These are phyloP conservation scores for Theobroma grandiflorum DNA, from an alignment of 441 rosid genomes.

Conservation along the genomic window DNA sequence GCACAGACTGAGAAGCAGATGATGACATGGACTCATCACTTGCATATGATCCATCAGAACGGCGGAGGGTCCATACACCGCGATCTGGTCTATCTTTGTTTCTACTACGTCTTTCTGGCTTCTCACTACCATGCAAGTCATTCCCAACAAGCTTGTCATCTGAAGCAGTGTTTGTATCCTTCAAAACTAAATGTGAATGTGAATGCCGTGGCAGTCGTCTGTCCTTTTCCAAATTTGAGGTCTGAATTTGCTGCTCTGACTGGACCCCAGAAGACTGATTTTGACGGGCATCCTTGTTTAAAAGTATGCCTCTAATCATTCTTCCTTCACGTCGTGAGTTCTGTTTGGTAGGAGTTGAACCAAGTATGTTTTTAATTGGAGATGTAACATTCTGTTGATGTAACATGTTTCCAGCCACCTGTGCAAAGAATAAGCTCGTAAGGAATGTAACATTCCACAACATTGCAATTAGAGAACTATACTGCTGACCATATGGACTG, in stretches of 20 bases:
- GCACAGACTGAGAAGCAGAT: slow-evolving; percentile 52
- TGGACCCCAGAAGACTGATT: slow-evolving; percentile 48
- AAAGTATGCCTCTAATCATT: slow-evolving; percentile 55
- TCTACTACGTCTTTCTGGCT: slow-evolving; percentile 64
- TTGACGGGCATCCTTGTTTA: slow-evolving; percentile 57
- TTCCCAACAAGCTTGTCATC: slow-evolving; percentile 54
- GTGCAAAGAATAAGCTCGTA: slow-evolving; percentile 20
- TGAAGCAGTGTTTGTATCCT: slow-evolving; percentile 55
- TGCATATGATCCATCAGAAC: slow-evolving; percentile 65
- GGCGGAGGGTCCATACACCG: slow-evolving; percentile 70
- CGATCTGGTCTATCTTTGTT: slow-evolving; percentile 78
- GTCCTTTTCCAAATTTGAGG: slow-evolving; percentile 53
- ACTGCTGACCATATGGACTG: neutral
- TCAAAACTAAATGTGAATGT: slow-evolving; percentile 42
- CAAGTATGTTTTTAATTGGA: slow-evolving; percentile 42
- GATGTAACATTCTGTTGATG: slow-evolving; percentile 41
- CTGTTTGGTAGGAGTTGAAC: slow-evolving; percentile 45
- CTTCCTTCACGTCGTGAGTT: slow-evolving; percentile 56
- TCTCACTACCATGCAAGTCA: slow-evolving; percentile 55
- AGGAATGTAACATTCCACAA: slow-evolving; percentile 13
- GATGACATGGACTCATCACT: slow-evolving; percentile 62
- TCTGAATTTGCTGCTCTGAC: slow-evolving; percentile 55
- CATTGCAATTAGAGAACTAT: neutral
- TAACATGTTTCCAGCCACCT: slow-evolving; percentile 41
- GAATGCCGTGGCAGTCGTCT: slow-evolving; percentile 60